These are phyloP conservation scores for Kwoniella europaea DNA, from an alignment of 768 basidiomycete genomes.

Conservation along the genomic window DNA sequence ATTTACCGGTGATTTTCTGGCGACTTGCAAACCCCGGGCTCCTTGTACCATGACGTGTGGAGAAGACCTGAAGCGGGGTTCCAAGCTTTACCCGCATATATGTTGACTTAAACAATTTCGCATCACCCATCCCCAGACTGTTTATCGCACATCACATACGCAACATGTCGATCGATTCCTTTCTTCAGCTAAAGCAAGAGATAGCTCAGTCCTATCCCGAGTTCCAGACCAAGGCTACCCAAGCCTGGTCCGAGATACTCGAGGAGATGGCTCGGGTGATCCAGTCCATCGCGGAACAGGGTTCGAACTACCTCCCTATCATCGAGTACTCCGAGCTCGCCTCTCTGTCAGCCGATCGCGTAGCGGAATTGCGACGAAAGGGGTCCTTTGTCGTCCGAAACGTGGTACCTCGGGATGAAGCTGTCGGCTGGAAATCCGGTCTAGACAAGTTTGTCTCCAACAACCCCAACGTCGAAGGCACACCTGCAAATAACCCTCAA, in stretches of 20 bases:
- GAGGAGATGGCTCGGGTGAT: conserved; percentile 63
- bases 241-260: conserved; percentile 68
- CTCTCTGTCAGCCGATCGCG: conserved; percentile 61
- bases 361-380: conserved; percentile 64
- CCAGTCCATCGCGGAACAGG: conserved; percentile 62
- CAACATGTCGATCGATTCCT: background rate
- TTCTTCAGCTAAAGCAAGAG: conserved; percentile 34
- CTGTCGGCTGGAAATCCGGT: conserved; percentile 66
- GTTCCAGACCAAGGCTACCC: conserved; percentile 58
- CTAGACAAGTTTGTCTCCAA: conserved; percentile 66
- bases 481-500: conserved; percentile 64
- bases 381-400: conserved; percentile 70
- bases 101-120: too few species aligned
- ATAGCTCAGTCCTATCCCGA: conserved; percentile 24
- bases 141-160: too few species aligned
- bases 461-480: conserved; percentile 68
- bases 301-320: conserved; percentile 68
- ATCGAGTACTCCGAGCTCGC: conserved; percentile 67
- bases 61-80: too few species aligned
- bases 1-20: too few species aligned
- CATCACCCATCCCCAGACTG: too few species aligned
- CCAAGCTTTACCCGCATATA: too few species aligned
- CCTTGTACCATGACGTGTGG: too few species aligned
- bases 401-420: conserved; percentile 67
- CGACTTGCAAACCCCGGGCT: too few species aligned